Percentiles rank a stretch among this genome's conserved stretches.
Evolutionary conservation across 345 rosid genomes (phyloP).

Genomic region (Pugionium dolabratum): DNA sequence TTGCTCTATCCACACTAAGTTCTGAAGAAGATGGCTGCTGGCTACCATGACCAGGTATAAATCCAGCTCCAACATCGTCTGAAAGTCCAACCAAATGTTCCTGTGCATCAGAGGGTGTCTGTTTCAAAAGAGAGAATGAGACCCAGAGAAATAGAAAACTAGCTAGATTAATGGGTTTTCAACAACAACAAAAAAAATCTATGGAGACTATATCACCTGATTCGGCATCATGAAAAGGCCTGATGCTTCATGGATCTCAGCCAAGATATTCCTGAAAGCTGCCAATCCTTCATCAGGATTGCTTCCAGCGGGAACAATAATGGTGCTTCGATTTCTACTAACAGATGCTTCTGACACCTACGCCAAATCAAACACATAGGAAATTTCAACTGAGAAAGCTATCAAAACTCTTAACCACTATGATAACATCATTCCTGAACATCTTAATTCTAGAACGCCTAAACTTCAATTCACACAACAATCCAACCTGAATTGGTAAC

Average conservation of each 20-base stretch:
- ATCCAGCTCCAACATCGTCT: constrained; percentile 99
- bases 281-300: constrained; percentile 95
- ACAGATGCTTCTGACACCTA: constrained; percentile 98
- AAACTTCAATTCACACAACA: constrained; percentile 14
- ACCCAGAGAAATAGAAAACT: constrained; percentile 5
- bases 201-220: constrained; percentile 51
- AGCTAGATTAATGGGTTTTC: not conserved
- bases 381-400: not conserved
- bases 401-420: constrained; percentile 9
- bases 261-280: constrained; percentile 88
- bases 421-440: constrained; percentile 4
- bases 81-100: constrained; percentile 87
- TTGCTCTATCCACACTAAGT: constrained; percentile 64
- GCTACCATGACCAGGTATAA: constrained; percentile 87
- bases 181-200: not conserved
- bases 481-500: constrained; percentile 1
- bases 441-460: not conserved
- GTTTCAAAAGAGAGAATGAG: constrained; percentile 35
- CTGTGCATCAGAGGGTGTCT: constrained; percentile 71
- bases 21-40: constrained; percentile 75
- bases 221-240: constrained; percentile 65
- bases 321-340: constrained; percentile 92
- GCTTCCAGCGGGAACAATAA: constrained; percentile 93
- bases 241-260: constrained; percentile 86
- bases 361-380: constrained; percentile 24